Evolutionary conservation across 371 early-diverging fungal species (phyloP).

Genomic region (Quaeritorhiza haematococci): DNA sequence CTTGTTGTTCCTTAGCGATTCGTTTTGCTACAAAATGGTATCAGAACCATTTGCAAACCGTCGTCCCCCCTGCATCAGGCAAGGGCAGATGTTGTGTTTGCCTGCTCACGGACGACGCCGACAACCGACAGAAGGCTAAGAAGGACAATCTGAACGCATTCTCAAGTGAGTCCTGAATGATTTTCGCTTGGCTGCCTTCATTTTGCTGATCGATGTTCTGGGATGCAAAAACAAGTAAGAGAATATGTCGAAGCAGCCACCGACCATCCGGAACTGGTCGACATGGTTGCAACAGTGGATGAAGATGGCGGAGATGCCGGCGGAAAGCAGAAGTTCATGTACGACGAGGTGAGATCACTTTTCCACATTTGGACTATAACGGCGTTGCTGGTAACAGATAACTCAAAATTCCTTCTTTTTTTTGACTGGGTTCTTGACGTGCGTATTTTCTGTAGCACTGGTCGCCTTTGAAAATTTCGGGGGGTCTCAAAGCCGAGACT

Average conservation of each 20-base stretch:
- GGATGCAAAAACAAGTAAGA: no score
- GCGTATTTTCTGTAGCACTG: slow-evolving; percentile 46
- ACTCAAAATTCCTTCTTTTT: not conserved
- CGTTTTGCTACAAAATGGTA: slow-evolving; percentile 84
- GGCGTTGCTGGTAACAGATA: no score
- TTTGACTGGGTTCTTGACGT: not conserved
- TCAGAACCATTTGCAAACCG: no score
- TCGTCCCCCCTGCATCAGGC: no score
- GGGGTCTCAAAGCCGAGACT: slow-evolving; percentile 77
- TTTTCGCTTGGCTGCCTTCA: slow-evolving; percentile 1
- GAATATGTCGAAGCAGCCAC: slow-evolving; percentile 47
- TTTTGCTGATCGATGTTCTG: slow-evolving; percentile 27
- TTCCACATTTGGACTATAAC: no score
- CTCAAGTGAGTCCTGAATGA: slow-evolving; percentile 40
- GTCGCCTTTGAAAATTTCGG: slow-evolving; percentile 64
- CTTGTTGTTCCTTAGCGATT: slow-evolving; percentile 57
- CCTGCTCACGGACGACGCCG: slow-evolving; percentile 87
- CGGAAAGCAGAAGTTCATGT: slow-evolving; percentile 29
- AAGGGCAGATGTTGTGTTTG: no score
- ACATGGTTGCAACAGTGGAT: slow-evolving; percentile 74
- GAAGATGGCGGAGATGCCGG: slow-evolving; percentile 49
- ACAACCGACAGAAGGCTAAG: slow-evolving; percentile 69
- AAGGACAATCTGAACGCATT: slow-evolving; percentile 57
- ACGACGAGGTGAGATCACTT: slow-evolving; percentile 32
- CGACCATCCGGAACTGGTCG: slow-evolving; percentile 71